Conservation (phyloP, 2,329 filamentous ascomycete species). For the Penicillium sp. region DNA sequence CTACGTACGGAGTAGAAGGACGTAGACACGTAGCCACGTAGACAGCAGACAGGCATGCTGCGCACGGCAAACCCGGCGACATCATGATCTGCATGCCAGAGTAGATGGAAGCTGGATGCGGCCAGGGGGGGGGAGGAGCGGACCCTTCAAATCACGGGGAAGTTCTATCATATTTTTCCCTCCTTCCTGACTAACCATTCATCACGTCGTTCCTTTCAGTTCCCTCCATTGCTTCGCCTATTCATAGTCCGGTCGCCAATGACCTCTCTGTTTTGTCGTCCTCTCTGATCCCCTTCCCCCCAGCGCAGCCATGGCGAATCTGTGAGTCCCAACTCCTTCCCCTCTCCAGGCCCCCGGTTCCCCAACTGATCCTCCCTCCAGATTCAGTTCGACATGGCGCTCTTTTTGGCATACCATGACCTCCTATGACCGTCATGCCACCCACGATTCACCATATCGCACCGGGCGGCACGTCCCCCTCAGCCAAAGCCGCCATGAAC, state of each 20-base stretch:
- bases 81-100: constrained; percentile 29
- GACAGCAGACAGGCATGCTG: neutral
- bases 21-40: neutral
- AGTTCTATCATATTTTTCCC: constrained; percentile 10
- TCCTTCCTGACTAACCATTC: constrained; percentile 4
- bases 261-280: constrained; percentile 3
- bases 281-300: constrained; percentile 4
- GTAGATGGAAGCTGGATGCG: constrained; percentile 16
- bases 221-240: constrained; percentile 15
- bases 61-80: constrained; percentile 5
- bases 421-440: constrained; percentile 78
- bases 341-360: neutral
- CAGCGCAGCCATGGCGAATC: constrained; percentile 23
- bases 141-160: constrained; percentile 15
- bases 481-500: constrained; percentile 74
- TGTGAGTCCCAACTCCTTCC: constrained; percentile 13
- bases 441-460: constrained; percentile 88
- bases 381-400: constrained; percentile 71
- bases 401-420: constrained; percentile 94
- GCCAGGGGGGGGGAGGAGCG: constrained; percentile 15
- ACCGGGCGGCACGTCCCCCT: constrained; percentile 87
- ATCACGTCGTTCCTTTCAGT: neutral
- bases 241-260: constrained; percentile 11
- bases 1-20: neutral
- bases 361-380: constrained; percentile 30